Conservation (phyloP, 202 grass and related monocot genomes). For the Cymbopogon flexuosus region DNA sequence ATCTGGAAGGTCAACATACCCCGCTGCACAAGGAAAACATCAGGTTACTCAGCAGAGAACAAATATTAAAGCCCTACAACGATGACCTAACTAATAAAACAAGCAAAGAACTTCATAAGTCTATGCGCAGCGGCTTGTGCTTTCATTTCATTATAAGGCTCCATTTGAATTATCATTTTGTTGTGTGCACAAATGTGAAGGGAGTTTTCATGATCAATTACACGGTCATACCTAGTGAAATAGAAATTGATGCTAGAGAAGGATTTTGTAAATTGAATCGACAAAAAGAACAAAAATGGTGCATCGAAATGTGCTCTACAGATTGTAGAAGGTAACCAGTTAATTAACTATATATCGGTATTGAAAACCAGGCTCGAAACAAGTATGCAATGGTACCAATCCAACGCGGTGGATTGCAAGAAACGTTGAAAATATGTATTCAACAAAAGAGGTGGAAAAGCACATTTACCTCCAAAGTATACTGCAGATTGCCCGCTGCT, state of each 20-base stretch:
- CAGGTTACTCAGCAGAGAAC: not conserved
- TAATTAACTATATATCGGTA: not conserved
- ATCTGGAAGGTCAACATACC: constrained; percentile 76
- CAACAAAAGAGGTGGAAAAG: constrained; percentile 1
- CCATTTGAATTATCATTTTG: not conserved
- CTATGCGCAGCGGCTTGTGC: not conserved
- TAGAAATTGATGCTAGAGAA: not conserved
- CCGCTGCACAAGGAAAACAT: constrained; percentile 48
- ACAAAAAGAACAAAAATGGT: not conserved
- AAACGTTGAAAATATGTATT: constrained; percentile 10
- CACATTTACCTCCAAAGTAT: constrained; percentile 75
- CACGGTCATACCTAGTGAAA: not conserved
- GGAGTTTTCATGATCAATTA: not conserved
- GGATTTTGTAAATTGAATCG: not conserved
- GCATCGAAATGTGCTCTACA: not conserved
- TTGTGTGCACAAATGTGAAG: not conserved
- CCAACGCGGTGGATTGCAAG: not conserved
- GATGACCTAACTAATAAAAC: not conserved
- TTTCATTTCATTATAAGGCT: constrained; percentile 7
- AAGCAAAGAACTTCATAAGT: not conserved
- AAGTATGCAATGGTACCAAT: not conserved
- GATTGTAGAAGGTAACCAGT: constrained; percentile 11
- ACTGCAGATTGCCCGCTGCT: constrained; percentile 87
- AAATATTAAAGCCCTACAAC: not conserved
- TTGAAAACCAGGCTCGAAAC: not conserved